These are phyloP conservation scores for Chaetoceros muelleri DNA, from an alignment of 108 stramenopile species.

Conservation along the genomic window DNA sequence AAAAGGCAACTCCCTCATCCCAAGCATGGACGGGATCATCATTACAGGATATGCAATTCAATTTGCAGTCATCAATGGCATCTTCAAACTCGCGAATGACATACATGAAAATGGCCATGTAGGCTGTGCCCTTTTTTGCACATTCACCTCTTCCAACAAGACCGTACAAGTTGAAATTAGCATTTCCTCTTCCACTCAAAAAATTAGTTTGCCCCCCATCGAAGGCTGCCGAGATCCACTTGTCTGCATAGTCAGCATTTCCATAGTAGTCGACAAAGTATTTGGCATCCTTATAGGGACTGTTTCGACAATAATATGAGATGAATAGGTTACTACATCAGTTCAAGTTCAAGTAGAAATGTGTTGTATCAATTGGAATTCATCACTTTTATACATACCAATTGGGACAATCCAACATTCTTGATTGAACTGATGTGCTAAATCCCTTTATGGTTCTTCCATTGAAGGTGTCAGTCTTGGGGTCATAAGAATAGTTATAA, in stretches of 20 bases:
- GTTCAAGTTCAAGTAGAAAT: neutral
- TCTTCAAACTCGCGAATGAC: conserved; percentile 46
- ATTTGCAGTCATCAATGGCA: conserved; percentile 39
- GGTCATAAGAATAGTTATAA: conserved; percentile 28
- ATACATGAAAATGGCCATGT: conserved; percentile 48
- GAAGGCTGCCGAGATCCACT: conserved; percentile 42
- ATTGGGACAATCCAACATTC: conserved; percentile 21
- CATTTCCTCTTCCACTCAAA: conserved; percentile 30
- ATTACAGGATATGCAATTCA: conserved; percentile 24
- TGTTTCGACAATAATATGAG: conserved; percentile 13
- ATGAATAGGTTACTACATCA: neutral
- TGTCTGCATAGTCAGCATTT: conserved; percentile 27
- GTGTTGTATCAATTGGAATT: conserved; percentile 24
- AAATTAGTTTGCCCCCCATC: conserved; percentile 26
- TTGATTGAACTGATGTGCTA: conserved; percentile 24
- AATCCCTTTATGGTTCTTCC: conserved; percentile 32
- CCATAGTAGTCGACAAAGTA: conserved; percentile 48
- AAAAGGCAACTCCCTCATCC: conserved; percentile 62
- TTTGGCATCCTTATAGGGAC: conserved; percentile 26
- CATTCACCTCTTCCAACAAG: conserved; percentile 23
- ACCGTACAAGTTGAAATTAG: conserved; percentile 25
- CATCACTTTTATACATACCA: too few relatives aligned
- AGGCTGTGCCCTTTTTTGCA: conserved; percentile 32
- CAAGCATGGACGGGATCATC: conserved; percentile 55
- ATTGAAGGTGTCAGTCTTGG: conserved; percentile 24